Conservation (phyloP, 257 asterid species). For the Lycium barbarum region DNA sequence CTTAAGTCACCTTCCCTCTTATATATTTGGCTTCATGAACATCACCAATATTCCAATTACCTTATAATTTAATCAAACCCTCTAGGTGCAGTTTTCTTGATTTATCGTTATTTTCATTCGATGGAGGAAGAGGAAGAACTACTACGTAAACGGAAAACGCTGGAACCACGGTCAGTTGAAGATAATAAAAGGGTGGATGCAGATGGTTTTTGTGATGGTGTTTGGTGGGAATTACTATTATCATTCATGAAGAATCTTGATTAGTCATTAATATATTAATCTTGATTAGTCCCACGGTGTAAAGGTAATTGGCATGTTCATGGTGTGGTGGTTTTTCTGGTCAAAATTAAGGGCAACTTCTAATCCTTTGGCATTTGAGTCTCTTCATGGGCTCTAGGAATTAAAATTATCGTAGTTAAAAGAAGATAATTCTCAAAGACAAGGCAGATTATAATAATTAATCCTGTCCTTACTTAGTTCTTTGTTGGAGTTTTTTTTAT, state of each 20-base stretch:
- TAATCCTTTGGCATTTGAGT: conserved; percentile 77
- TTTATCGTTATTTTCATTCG: background rate
- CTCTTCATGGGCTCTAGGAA: conserved; percentile 29
- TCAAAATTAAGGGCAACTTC: conserved; percentile 71
- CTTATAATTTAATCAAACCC: conserved; percentile 47
- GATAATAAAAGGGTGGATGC: background rate
- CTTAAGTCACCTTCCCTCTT: conserved; percentile 52
- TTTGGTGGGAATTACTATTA: background rate
- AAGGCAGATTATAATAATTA: conserved; percentile 28
- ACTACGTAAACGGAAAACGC: background rate
- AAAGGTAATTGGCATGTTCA: conserved; percentile 27
- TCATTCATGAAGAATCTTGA: conserved; percentile 36
- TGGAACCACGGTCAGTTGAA: background rate
- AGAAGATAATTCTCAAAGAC: conserved; percentile 26
- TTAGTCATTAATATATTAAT: background rate
- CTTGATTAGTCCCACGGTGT: background rate
- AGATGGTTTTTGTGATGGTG: background rate
- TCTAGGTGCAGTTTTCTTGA: conserved; percentile 40
- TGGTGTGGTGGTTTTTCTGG: conserved; percentile 36
- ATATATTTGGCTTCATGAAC: conserved; percentile 36
- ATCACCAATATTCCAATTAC: background rate
- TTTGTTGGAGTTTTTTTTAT: background rate
- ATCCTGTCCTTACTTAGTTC: background rate
- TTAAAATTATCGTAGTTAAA: background rate
- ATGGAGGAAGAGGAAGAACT: background rate